phyloP scores from a whole-genome alignment of 108 stramenopile genomes.

The Conticribra guillardii region DNA sequence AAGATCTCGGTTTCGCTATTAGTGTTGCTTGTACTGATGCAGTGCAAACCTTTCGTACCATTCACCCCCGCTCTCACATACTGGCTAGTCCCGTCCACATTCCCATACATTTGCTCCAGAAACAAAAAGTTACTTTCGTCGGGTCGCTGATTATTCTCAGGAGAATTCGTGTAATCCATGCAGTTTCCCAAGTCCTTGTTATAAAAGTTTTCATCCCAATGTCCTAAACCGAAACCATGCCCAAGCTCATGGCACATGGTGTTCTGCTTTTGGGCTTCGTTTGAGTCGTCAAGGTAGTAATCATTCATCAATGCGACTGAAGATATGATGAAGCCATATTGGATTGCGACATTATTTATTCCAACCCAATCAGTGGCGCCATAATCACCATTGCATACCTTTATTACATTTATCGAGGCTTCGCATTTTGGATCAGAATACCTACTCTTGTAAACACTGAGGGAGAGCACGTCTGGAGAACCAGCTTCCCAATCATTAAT shows the following conservation, averaged over 20 bases:
- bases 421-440: constrained; percentile 26
- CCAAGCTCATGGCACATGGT: constrained; percentile 65
- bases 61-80: constrained; percentile 5
- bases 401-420: constrained; percentile 20
- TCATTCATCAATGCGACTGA: constrained; percentile 58
- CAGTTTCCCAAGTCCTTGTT: constrained; percentile 49
- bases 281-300: constrained; percentile 22
- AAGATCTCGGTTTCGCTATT: background rate
- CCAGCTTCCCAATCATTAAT: constrained; percentile 47
- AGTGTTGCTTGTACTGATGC: too few relatives aligned
- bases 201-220: constrained; percentile 55
- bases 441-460: constrained; percentile 10
- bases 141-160: constrained; percentile 28
- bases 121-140: constrained; percentile 22
- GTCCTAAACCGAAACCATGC: constrained; percentile 53
- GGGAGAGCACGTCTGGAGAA: constrained; percentile 33
- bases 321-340: constrained; percentile 26
- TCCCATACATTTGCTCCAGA: constrained; percentile 36
- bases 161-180: constrained; percentile 42
- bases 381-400: constrained; percentile 39
- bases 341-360: constrained; percentile 18
- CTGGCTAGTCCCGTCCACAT: constrained; percentile 15
- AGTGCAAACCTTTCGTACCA: constrained; percentile 21
- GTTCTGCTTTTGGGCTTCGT: constrained; percentile 27
- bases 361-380: constrained; percentile 40